A percentile compares a stretch with the other conserved stretches of the same genome.
These are phyloP conservation scores for Ilyonectria destructans DNA, from an alignment of 2,329 filamentous ascomycete species.

Conservation along the genomic window DNA sequence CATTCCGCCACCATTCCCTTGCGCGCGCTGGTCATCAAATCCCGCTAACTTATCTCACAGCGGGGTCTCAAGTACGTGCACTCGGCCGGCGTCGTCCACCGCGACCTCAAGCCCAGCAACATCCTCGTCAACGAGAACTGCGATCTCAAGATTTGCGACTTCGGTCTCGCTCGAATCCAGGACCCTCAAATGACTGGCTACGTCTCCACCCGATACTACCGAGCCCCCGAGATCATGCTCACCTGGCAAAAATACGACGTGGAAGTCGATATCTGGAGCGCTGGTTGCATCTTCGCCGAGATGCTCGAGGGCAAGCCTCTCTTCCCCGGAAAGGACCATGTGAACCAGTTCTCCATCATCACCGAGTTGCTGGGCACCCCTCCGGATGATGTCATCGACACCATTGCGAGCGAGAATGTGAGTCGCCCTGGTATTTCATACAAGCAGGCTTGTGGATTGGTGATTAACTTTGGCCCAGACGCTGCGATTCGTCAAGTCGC, in stretches of 20 bases:
- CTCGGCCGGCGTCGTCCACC: slow-evolving; percentile 97
- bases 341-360: slow-evolving; percentile 99
- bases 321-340: slow-evolving; percentile 98
- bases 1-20: not conserved
- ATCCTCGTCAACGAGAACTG: slow-evolving; percentile 99
- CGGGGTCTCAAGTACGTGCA: slow-evolving; percentile 99
- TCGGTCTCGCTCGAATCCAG: slow-evolving; percentile 96
- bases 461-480: slow-evolving; percentile 72
- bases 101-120: slow-evolving; percentile 98
- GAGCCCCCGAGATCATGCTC: slow-evolving; percentile 99
- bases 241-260: slow-evolving; percentile 99
- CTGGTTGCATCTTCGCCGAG: slow-evolving; percentile 98
- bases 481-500: slow-evolving; percentile 95
- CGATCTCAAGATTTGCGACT: slow-evolving; percentile 99
- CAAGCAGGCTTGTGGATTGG: not conserved
- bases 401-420: slow-evolving; percentile 98
- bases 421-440: slow-evolving; percentile 54
- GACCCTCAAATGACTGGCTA: slow-evolving; percentile 99
- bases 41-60: slow-evolving; percentile 62
- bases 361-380: slow-evolving; percentile 97
- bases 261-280: slow-evolving; percentile 99
- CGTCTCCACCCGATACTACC: slow-evolving; percentile 98
- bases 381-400: slow-evolving; percentile 98
- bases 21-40: not conserved
- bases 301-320: slow-evolving; percentile 99